Percentiles rank a stretch among this genome's conserved stretches.
Evolutionary conservation across 495 filamentous ascomycete species (phyloP).

Genomic region (Penicillium canariense): DNA sequence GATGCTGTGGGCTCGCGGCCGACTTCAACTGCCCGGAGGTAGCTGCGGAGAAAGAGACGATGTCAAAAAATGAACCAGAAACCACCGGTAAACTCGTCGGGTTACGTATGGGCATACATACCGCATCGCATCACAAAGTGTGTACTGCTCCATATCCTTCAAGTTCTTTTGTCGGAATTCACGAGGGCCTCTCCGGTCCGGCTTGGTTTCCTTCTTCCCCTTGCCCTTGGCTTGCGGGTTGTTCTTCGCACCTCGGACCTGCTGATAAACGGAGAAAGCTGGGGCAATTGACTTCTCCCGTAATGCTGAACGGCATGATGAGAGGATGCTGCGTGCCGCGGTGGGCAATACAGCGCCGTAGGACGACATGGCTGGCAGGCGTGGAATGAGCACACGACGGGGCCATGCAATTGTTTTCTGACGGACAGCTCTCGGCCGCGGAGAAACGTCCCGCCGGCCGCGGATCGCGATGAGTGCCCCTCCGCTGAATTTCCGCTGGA

Average conservation of each 20-base stretch:
- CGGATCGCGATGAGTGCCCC: constrained; percentile 24
- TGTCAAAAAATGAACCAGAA: constrained; percentile 11
- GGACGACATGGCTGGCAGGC: constrained; percentile 37
- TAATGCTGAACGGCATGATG: constrained; percentile 35
- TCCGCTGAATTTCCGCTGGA: constrained; percentile 15
- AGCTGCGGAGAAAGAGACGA: constrained; percentile 49
- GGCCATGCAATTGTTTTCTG: constrained; percentile 38
- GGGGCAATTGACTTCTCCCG: constrained; percentile 35
- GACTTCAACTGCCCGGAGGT: constrained; percentile 88
- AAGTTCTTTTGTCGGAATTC: constrained; percentile 62
- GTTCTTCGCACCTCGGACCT: constrained; percentile 39
- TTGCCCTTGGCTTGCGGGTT: constrained; percentile 34
- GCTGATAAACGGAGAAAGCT: constrained; percentile 33
- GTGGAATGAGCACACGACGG: constrained; percentile 14
- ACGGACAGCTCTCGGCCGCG: constrained; percentile 32
- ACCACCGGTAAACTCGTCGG: not conserved
- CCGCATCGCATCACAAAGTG: constrained; percentile 92
- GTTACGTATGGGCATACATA: constrained; percentile 35
- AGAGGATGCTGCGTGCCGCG: constrained; percentile 38
- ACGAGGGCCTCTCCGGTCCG: constrained; percentile 63
- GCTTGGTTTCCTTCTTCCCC: constrained; percentile 51
- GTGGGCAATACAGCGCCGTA: constrained; percentile 38
- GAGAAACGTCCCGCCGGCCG: constrained; percentile 36
- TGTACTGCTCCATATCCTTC: constrained; percentile 62
- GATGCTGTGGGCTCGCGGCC: constrained; percentile 64